phyloP scores from a whole-genome alignment of 2,329 filamentous ascomycete species.

The Raffaelea albimanens region DNA sequence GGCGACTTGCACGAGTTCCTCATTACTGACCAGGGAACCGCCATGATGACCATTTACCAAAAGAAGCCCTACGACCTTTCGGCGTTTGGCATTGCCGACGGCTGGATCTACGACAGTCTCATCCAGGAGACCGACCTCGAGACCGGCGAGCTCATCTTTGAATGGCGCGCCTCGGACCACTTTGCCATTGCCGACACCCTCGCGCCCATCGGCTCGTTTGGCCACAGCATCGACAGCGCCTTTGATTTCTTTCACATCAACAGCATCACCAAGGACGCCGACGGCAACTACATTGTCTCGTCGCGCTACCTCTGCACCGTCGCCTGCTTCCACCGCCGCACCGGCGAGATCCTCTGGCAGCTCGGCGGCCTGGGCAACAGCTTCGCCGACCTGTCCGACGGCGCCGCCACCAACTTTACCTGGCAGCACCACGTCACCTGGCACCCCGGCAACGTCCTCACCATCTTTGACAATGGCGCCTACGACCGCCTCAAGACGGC shows the following conservation, averaged over 20 bases:
- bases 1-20: constrained; percentile 48
- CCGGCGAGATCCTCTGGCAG: constrained; percentile 40
- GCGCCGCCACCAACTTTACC: constrained; percentile 28
- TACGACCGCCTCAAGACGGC: constrained; percentile 3
- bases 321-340: constrained; percentile 33
- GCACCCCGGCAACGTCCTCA: constrained; percentile 28
- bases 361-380: constrained; percentile 38
- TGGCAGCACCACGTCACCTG: constrained; percentile 40
- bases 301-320: constrained; percentile 38
- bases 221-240: constrained; percentile 19
- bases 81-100: constrained; percentile 26
- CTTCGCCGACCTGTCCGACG: constrained; percentile 26
- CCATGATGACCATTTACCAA: constrained; percentile 43
- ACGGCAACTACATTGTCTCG: constrained; percentile 46
- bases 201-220: constrained; percentile 9
- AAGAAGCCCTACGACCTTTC: constrained; percentile 35
- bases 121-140: constrained; percentile 40
- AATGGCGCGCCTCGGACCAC: constrained; percentile 32
- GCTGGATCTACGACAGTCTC: constrained; percentile 22
- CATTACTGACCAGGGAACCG: constrained; percentile 41
- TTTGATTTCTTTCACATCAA: constrained; percentile 52
- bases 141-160: constrained; percentile 37
- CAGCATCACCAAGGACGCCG: constrained; percentile 39
- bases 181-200: constrained; percentile 14
- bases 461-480: constrained; percentile 39